Conservation (phyloP, 2,329 filamentous ascomycete species). For the Colletotrichum brevisporum region DNA sequence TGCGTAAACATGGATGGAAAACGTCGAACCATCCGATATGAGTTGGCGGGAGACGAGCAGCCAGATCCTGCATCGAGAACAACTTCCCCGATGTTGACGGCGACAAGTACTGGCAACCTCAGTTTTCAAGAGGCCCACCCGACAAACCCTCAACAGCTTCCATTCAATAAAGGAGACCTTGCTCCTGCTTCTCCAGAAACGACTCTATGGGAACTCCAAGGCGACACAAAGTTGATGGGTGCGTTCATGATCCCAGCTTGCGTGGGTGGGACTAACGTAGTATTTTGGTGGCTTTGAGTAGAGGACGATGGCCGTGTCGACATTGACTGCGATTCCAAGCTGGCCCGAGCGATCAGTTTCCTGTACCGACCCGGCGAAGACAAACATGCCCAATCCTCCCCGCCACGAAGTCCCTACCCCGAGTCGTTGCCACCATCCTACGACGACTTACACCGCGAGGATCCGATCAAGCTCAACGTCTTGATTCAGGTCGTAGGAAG, state of each 20-base stretch:
- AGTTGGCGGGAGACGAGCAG: neutral
- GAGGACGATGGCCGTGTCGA: slow-evolving; percentile 26
- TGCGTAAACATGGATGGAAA: neutral
- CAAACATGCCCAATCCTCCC: neutral
- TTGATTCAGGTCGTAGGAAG: slow-evolving; percentile 68
- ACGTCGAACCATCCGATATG: slow-evolving; percentile 6
- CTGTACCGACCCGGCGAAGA: slow-evolving; percentile 8
- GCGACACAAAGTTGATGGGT: neutral
- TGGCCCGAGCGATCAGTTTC: slow-evolving; percentile 11
- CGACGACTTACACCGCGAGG: slow-evolving; percentile 28
- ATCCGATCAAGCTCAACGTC: slow-evolving; percentile 59
- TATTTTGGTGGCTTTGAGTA: neutral
- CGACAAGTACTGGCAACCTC: neutral
- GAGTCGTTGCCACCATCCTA: neutral
- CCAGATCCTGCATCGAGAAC: neutral
- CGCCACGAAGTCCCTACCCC: neutral
- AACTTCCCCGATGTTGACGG: neutral
- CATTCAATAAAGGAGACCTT: no score
- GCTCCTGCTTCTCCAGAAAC: no score
- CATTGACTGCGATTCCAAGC: slow-evolving; percentile 30
- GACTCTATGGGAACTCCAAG: neutral
- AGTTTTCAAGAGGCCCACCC: neutral
- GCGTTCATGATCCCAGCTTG: neutral
- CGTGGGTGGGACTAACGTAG: no score
- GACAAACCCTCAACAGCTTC: no score